Percentiles rank a stretch among this genome's conserved stretches.
Conservation (phyloP, 495 filamentous ascomycete genomes). For the Daldinia concentrica region DNA sequence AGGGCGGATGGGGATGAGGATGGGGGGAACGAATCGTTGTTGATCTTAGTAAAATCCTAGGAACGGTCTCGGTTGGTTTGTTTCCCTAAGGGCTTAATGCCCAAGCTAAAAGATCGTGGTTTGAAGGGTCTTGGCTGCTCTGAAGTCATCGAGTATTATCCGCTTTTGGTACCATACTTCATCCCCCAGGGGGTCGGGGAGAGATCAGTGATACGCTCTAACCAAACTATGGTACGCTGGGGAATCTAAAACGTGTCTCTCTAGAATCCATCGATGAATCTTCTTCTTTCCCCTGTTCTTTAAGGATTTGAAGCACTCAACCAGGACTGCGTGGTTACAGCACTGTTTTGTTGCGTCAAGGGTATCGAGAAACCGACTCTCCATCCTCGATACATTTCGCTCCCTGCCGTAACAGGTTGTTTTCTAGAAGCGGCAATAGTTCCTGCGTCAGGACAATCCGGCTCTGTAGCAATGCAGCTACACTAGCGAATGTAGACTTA, state of each 20-base stretch:
- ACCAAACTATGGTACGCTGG: not conserved
- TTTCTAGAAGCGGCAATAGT: not conserved
- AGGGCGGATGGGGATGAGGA: not conserved
- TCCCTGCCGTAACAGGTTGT: not conserved
- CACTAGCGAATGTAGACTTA: not conserved
- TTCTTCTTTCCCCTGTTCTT: not conserved
- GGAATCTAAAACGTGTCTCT: conserved; percentile 4
- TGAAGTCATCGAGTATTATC: not conserved
- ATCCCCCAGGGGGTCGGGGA: not conserved
- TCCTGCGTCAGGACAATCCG: not conserved
- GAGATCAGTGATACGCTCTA: not conserved
- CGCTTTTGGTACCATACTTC: not conserved
- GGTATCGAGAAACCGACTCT: not conserved
- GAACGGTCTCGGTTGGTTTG: not conserved
- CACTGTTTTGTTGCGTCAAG: not conserved
- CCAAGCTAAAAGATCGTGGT: not conserved
- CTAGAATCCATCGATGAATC: not conserved
- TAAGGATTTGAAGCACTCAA: not conserved
- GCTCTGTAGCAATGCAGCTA: not conserved
- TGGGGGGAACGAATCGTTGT: conserved; percentile 2
- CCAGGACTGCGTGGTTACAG: not conserved
- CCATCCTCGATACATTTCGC: not conserved
- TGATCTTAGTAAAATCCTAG: not conserved
- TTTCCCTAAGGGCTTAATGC: not conserved
- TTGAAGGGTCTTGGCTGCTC: not conserved